Percentiles rank a stretch among this genome's conserved stretches.
Conservation (phyloP, 352 stramenopile species). For the Phytophthora palmivora region DNA sequence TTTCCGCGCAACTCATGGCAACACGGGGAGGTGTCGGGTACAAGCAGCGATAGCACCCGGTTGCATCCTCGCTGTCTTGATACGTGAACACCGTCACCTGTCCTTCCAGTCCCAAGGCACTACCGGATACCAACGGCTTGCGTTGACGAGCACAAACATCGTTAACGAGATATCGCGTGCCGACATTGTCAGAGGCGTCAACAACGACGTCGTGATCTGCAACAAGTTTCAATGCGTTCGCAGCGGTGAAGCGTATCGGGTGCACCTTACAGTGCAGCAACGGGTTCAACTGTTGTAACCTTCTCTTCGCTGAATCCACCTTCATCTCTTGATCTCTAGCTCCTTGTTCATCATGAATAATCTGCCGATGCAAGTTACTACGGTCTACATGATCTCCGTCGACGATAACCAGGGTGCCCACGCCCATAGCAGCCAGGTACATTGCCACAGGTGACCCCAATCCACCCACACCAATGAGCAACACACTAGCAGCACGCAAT, state of each 20-base stretch:
- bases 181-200: constrained; percentile 96
- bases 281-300: constrained; percentile 80
- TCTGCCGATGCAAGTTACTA: constrained; percentile 97
- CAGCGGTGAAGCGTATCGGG: constrained; percentile 56
- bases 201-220: constrained; percentile 91
- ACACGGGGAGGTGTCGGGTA: constrained; percentile 90
- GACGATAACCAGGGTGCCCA: constrained; percentile 93
- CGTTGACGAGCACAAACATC: constrained; percentile 90
- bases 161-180: constrained; percentile 96
- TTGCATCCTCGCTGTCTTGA: constrained; percentile 35
- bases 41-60: constrained; percentile 96
- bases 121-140: constrained; percentile 94
- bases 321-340: constrained; percentile 85
- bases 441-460: constrained; percentile 95
- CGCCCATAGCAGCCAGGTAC: constrained; percentile 95
- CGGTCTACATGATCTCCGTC: constrained; percentile 96
- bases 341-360: constrained; percentile 91
- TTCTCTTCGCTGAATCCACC: constrained; percentile 82
- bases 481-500: constrained; percentile 78
- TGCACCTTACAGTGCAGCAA: constrained; percentile 67
- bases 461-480: constrained; percentile 95
- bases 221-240: constrained; percentile 88
- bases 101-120: constrained; percentile 95
- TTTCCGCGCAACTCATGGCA: constrained; percentile 92
- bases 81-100: constrained; percentile 97